Percentiles rank a stretch among this genome's conserved stretches.
These are phyloP conservation scores for Sporothrix protearum DNA, from an alignment of 2,329 filamentous ascomycete genomes.

Conservation along the genomic window DNA sequence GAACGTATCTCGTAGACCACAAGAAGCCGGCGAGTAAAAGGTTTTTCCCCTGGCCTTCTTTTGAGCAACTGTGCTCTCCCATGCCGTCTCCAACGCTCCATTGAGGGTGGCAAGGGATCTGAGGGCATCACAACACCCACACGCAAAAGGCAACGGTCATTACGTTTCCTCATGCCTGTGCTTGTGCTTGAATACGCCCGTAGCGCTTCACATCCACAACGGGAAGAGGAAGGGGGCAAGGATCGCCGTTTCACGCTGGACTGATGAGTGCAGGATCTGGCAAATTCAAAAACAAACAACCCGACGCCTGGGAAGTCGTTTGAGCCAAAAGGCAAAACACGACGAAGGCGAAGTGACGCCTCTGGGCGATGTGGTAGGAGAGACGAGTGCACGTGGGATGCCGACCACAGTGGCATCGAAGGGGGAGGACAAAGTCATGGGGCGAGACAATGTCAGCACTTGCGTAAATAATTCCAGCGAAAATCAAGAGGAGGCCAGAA, in stretches of 20 bases:
- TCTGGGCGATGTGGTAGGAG: too few relatives aligned
- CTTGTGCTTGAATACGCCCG: constrained; percentile 15
- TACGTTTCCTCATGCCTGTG: background rate
- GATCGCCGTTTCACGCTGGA: constrained; percentile 2
- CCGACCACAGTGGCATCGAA: background rate
- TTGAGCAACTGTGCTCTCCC: constrained; percentile 1
- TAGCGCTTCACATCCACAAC: constrained; percentile 16
- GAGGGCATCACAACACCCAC: background rate
- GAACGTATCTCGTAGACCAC: background rate
- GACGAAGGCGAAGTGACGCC: background rate
- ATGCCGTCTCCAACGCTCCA: background rate
- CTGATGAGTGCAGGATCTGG: constrained; percentile 14
- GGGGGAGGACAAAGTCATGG: background rate
- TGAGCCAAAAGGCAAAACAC: constrained; percentile 16
- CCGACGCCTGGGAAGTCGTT: constrained; percentile 4
- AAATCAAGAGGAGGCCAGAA: background rate
- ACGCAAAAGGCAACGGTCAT: background rate
- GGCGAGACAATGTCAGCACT: constrained; percentile 7
- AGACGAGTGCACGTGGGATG: background rate
- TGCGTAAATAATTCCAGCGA: background rate
- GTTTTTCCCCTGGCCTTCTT: background rate
- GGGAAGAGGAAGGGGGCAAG: background rate
- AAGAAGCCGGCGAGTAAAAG: background rate
- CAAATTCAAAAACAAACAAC: constrained; percentile 11
- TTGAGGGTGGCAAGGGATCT: background rate